Conservation (phyloP, 1,284 basidiomycete species). For the Ganoderma multipileum region DNA sequence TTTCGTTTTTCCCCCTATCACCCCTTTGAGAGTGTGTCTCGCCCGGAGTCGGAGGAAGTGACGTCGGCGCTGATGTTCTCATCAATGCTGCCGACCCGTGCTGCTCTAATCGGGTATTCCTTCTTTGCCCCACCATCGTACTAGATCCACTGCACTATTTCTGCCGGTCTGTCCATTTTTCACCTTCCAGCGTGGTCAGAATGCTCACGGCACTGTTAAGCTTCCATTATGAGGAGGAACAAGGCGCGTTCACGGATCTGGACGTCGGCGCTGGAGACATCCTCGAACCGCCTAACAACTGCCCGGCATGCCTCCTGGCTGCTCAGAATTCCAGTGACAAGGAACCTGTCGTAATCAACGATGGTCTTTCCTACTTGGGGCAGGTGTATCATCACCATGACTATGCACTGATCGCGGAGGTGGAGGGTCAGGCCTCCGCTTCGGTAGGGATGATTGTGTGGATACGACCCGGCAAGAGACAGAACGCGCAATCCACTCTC, state of each 20-base stretch:
- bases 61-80: no score
- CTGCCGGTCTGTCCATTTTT: slow-evolving; percentile 54
- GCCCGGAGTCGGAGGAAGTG: background rate
- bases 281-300: slow-evolving; percentile 54
- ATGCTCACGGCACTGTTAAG: background rate
- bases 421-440: background rate
- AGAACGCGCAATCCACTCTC: background rate
- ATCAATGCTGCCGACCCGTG: no score
- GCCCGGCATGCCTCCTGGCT: slow-evolving; percentile 50
- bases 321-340: slow-evolving; percentile 39
- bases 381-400: slow-evolving; percentile 16
- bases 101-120: no score
- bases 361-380: slow-evolving; percentile 51
- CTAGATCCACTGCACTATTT: slow-evolving; percentile 53
- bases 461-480: background rate
- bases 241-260: slow-evolving; percentile 43
- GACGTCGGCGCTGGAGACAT: slow-evolving; percentile 18
- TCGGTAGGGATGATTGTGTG: slow-evolving; percentile 3
- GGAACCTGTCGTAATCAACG: slow-evolving; percentile 35
- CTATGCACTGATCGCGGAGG: background rate
- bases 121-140: no score
- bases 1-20: background rate
- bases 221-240: slow-evolving; percentile 35
- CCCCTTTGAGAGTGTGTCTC: background rate
- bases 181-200: background rate